Base-by-base conservation (phyloP, 768 basidiomycete genomes). In the Tricholomella constricta region DNA sequence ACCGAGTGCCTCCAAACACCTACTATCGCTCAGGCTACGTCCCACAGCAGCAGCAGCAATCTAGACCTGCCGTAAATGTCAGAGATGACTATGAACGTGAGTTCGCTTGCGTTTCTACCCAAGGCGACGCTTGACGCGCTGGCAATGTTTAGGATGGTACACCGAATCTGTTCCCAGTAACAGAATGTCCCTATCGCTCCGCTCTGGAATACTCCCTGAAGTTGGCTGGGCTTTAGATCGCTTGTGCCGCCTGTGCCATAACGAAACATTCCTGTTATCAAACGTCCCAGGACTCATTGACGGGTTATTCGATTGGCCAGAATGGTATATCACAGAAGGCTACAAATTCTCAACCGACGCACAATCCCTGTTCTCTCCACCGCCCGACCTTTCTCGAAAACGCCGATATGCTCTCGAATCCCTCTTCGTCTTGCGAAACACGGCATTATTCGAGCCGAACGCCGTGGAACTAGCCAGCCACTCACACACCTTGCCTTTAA, bases 151-250 rank as follows among this genome's bases (percentile, higher is more conserved):
- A 91, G 90, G 89, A 61, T 92, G 90, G 84, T 94, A 92, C 62
- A 89, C 91, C n/a, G 90, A 94, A 59, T 75, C 80, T 1, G 78
- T 82, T 2, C 76, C 88, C 1, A 86, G 75, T 65, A 98, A 98
- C 67, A 82, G 95, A 36, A 92, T 98, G 84, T 77, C 93, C n/a
- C 83, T 99, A 14, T 87, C 94, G 2, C 72, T 98, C 36, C 82
- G 85, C 22, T 98, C 92, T 12, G 88, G 85, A 4, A 87, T 98
- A 42, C 78, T 85, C 48, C 70, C 81, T 7, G 96, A 98, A 64
- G 79, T 94, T 51, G 84, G 84, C 51, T 98, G 93, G 90, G 91
- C 94, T 17, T 80, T 99, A 34, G 88, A 93, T 60, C 85, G 90
- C 43, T 80, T 98, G 9, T 85, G 88, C 56, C 82, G 90, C 17